Evolutionary conservation across 805 yeast genomes (phyloP), one percentile per base, ranked within the genome.

Genomic region (Torulaspora delbrueckii): DNA sequence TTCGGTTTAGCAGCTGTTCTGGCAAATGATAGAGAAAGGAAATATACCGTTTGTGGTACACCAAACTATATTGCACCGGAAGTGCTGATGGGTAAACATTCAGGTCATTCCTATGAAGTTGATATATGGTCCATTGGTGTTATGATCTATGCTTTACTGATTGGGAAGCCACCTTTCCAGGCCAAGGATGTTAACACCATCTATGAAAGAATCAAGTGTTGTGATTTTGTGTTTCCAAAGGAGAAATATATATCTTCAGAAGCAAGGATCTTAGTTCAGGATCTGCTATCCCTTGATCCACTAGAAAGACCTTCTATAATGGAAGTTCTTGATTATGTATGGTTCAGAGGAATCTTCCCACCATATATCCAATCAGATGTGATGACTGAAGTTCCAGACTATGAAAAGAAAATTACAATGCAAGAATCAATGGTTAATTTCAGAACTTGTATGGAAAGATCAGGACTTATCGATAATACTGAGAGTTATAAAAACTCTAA

Each of bases 51-150:
- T 45, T 93, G 99, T 68, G 99, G 99, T 44, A 93, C 99, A 19
- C 99, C 99, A 49, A 93, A 93, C 69, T 93, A 93, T 65, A 93
- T 93, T 62, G 97, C 99, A 1, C 99, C 99, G 6, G 99, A 93
- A 71, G 96, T 93, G 18, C 75, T 93, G 53, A 86, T 89, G 33
- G 95, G 96, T 24, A 88, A 88, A 58, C 78, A 74, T 43, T 76
- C 80, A 9, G 99, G 98, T 7, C 99, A 93, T 66, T 82, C 95
- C 42, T 90, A 81, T 62, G 96, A 89, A 66, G 97, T 89, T 34
- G 99, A 93, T 66, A 79, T 89, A 49, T 93, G 99, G 99, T 95
- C 99, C 8, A 81, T 89, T 54, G 99, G 99, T 50, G 86, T 93
- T 48, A 93, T 93, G 88, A 76, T 93, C 73, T 93, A 83, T 62